Evolutionary conservation across 2,329 filamentous ascomycete genomes (phyloP), one percentile per base, ranked within the genome.

Genomic region (Aspergillus piperis): DNA sequence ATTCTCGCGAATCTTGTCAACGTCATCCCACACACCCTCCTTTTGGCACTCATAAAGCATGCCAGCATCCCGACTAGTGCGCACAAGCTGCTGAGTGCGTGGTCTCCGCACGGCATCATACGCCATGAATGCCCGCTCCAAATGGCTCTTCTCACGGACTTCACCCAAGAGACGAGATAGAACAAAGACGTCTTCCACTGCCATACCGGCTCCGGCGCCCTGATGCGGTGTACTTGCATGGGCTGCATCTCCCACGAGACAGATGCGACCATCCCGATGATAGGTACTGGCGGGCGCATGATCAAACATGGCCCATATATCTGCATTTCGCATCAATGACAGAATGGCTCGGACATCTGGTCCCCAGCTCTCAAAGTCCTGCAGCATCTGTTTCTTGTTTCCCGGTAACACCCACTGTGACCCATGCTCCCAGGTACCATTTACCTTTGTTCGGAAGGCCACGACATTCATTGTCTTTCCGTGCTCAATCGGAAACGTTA

Each of bases 191-290:
- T 78, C 75, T 59, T 80, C 77, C 19, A 80, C 69, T 1, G 75
- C 72, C 66, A 76, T 73, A 3, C 72, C 71, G 0, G 72, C 75
- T 6, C 76, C 76, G 7, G 76, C 67, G 3, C 73, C 75, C 3
- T 74, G 74, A 50, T 71, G 77, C 1, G 75, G 75, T 48, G 75
- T 71, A 15, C 67, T 71, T 8, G 75, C 72, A 57, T 79, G 77
- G 3, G 76, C 77, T 21, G 76, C 74, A 53, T 79, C 76, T 13
- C 77, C 77, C 49, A 75, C 70, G 51, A 78, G 36, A 21, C 48
- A 52, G 3, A 49, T 38, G n/a, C 19, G 27, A 4, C 50, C 44
- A 7, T 25, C 36, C 3, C 36, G 27, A 3, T 54, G 13, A 25
- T 60, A 61, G 1, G 44, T 58, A 1, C 32, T 25, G 1, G 59